Conservation (phyloP, 495 filamentous ascomycete species). For the Durotheca rogersii region DNA sequence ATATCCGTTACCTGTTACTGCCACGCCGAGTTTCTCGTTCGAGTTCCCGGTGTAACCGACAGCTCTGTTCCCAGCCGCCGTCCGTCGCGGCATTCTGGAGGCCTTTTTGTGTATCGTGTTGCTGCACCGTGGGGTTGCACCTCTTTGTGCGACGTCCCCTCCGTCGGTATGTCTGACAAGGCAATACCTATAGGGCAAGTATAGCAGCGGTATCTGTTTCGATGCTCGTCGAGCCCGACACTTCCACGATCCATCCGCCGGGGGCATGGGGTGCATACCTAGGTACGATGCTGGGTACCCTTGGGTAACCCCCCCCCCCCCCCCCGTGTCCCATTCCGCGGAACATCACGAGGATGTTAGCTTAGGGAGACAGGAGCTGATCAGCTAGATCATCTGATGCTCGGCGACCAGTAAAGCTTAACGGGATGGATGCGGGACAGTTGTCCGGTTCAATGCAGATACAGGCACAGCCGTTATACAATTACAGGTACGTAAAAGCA, state of each 20-base stretch:
- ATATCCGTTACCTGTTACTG: conserved; percentile 18
- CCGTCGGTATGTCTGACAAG: conserved; percentile 15
- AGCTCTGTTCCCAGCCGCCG: conserved; percentile 13
- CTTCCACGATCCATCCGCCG: neutral
- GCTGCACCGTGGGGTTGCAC: conserved; percentile 22
- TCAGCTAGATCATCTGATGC: conserved; percentile 33
- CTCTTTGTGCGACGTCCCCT: conserved; percentile 20
- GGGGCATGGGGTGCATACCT: neutral
- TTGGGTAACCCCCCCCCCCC: conserved; percentile 16
- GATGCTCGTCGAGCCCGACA: conserved; percentile 20
- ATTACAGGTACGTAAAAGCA: conserved; percentile 26
- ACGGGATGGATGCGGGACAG: conserved; percentile 29
- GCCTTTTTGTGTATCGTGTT: conserved; percentile 15
- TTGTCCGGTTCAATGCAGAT: conserved; percentile 26
- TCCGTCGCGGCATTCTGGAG: conserved; percentile 18
- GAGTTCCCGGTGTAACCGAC: conserved; percentile 16
- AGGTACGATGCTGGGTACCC: conserved; percentile 14
- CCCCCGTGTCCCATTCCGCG: conserved; percentile 10
- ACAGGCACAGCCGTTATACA: conserved; percentile 22
- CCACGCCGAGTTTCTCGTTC: conserved; percentile 21
- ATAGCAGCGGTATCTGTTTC: conserved; percentile 29
- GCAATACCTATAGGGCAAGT: conserved; percentile 33
- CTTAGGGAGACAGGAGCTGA: conserved; percentile 27
- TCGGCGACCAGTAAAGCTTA: conserved; percentile 27
- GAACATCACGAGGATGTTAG: conserved; percentile 25